Evolutionary conservation across 805 yeast species (phyloP).

Genomic region (Nakazawaea sp.): DNA sequence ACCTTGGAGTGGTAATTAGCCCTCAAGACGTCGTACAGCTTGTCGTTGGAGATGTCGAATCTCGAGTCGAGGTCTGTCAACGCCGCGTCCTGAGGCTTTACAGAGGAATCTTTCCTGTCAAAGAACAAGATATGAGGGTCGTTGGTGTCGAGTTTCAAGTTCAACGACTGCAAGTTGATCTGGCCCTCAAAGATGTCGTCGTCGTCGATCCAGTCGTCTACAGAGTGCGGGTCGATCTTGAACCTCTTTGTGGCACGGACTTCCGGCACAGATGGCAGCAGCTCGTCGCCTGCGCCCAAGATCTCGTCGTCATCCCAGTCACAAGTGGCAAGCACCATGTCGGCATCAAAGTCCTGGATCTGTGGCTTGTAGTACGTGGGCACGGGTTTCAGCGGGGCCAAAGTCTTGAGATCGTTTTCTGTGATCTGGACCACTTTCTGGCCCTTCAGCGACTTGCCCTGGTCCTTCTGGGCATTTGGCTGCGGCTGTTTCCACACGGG

Average conservation of each 20-base stretch:
- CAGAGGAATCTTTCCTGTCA: conserved; percentile 4
- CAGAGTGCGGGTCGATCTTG: conserved; percentile 25
- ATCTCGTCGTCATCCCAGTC: conserved; percentile 73
- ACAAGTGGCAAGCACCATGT: conserved; percentile 59
- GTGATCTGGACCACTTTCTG: conserved; percentile 21
- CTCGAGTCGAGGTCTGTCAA: conserved; percentile 51
- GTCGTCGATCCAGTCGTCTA: conserved; percentile 44
- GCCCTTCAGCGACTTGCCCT: conserved; percentile 6
- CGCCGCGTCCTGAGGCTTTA: conserved; percentile 39
- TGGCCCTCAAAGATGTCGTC: conserved; percentile 74
- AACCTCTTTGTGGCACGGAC: conserved; percentile 16
- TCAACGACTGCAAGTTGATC: conserved; percentile 25
- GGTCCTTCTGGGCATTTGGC: not conserved
- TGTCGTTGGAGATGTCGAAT: conserved; percentile 85
- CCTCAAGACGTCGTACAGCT: conserved; percentile 73
- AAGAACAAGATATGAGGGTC: conserved; percentile 76
- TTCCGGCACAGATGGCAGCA: not conserved
- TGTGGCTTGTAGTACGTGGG: conserved; percentile 16
- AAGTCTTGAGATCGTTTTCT: conserved; percentile 19
- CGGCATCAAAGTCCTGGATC: conserved; percentile 39
- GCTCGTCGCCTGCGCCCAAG: conserved; percentile 38
- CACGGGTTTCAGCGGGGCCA: conserved; percentile 12
- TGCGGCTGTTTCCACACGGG: conserved; percentile 4
- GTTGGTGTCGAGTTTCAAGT: conserved; percentile 68
- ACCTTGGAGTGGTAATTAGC: conserved; percentile 87